Percentiles rank a stretch among this genome's conserved stretches.
Conservation (phyloP, 306 rosid genomes). For the Alnus rubra region DNA sequence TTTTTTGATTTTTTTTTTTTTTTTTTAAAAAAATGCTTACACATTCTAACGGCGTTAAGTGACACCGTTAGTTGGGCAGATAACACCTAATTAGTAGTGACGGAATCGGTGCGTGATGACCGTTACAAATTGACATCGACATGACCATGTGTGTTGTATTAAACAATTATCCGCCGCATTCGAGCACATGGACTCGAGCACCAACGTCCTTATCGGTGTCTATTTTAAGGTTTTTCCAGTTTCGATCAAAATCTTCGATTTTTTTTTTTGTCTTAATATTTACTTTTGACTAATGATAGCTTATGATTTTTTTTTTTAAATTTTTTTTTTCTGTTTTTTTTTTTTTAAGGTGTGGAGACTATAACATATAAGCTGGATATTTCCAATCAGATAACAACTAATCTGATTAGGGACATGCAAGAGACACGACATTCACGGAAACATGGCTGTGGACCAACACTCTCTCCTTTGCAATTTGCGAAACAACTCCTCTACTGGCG, state of each 20-base stretch:
- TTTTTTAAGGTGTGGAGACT: not conserved
- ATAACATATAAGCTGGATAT: not conserved
- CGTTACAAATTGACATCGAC: not conserved
- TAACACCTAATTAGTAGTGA: too few relatives aligned
- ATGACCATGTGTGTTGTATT: too few relatives aligned
- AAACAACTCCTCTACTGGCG: too few relatives aligned
- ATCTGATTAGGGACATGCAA: not conserved
- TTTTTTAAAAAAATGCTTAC: not conserved
- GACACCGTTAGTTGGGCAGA: not conserved
- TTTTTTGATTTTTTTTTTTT: too few relatives aligned
- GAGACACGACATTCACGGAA: not conserved
- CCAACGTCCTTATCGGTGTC: conserved; percentile 1
- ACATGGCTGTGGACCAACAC: not conserved
- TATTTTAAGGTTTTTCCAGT: not conserved
- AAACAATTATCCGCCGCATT: not conserved
- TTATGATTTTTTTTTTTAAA: too few relatives aligned
- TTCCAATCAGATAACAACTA: not conserved
- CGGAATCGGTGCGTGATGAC: not conserved
- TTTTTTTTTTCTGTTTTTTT: not conserved
- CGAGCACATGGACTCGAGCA: conserved; percentile 24
- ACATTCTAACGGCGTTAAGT: not conserved
- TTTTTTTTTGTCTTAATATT: not conserved
- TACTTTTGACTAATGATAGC: not conserved
- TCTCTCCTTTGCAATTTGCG: not conserved
- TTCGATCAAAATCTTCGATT: too few relatives aligned